Evolutionary conservation across 306 rosid genomes (phyloP).

Genomic region (Sicyos edulis): DNA sequence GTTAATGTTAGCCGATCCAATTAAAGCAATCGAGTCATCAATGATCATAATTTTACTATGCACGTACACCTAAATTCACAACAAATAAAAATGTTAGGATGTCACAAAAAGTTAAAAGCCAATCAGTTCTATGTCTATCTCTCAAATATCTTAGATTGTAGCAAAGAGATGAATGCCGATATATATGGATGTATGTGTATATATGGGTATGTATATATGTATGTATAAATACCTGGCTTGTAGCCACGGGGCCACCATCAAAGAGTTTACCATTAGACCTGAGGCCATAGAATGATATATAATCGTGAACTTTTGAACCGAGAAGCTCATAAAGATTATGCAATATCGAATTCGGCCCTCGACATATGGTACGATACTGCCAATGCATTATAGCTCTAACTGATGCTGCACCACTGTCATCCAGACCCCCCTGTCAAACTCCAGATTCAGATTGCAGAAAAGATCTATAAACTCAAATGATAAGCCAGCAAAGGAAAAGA

Average conservation of each 20-base stretch:
- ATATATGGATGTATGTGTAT: background rate
- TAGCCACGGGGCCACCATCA: constrained; percentile 77
- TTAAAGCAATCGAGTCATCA: constrained; percentile 69
- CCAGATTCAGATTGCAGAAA: constrained; percentile 26
- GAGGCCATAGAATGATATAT: constrained; percentile 89
- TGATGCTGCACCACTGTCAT: constrained; percentile 96
- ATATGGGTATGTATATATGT: too few relatives aligned
- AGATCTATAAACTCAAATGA: constrained; percentile 3
- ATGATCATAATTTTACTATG: constrained; percentile 94
- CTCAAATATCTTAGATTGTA: background rate
- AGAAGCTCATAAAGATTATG: constrained; percentile 65
- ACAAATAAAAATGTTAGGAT: constrained; percentile 12
- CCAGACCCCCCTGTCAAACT: constrained; percentile 82
- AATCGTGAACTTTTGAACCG: constrained; percentile 73
- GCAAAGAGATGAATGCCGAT: background rate
- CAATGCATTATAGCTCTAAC: constrained; percentile 99
- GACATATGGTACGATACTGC: constrained; percentile 93
- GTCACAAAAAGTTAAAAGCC: background rate
- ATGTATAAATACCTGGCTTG: too few relatives aligned
- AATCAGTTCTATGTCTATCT: background rate
- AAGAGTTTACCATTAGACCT: constrained; percentile 81
- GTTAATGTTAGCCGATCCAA: constrained; percentile 97
- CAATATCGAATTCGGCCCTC: constrained; percentile 74
- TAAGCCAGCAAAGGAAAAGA: background rate
- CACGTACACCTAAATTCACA: constrained; percentile 67